A percentile compares a stretch with the other conserved stretches of the same genome.
Evolutionary conservation across 2,329 filamentous ascomycete species (phyloP).

Genomic region (Aspergillus transmontanensis): DNA sequence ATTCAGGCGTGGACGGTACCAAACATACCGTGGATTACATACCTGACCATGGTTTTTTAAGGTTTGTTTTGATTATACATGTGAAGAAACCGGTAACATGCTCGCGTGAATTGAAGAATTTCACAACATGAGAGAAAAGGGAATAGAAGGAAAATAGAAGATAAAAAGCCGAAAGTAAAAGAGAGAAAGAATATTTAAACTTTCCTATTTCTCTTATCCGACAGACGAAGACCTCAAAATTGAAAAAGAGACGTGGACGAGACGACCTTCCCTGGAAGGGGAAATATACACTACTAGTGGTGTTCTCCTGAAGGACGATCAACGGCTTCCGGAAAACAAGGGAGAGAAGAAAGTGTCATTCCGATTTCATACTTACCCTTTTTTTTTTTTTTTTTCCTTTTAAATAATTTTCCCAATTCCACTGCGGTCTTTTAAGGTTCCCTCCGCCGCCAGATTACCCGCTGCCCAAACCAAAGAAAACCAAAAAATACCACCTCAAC

Average conservation of each 20-base stretch:
- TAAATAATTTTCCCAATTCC: neutral
- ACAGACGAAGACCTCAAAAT: neutral
- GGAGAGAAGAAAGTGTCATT: neutral
- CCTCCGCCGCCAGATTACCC: neutral
- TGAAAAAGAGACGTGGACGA: neutral
- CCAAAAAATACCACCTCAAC: neutral
- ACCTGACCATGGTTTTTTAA: neutral
- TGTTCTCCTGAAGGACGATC: slow-evolving; percentile 1
- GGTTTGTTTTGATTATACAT: neutral
- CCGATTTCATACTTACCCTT: neutral
- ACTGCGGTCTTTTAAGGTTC: neutral
- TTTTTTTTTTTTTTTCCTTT: neutral
- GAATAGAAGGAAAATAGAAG: neutral
- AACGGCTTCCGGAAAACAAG: neutral
- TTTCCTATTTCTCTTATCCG: too few species aligned
- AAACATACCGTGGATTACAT: neutral
- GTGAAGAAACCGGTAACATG: neutral
- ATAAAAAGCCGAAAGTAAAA: neutral
- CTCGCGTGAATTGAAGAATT: neutral
- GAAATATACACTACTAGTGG: neutral
- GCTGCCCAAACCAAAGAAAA: slow-evolving; percentile 1
- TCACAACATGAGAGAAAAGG: neutral
- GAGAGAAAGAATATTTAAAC: neutral
- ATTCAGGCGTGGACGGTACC: neutral
- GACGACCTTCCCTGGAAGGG: neutral